Base-by-base conservation (phyloP, 2,329 filamentous ascomycete genomes). In the Coniochaeta prunicola region DNA sequence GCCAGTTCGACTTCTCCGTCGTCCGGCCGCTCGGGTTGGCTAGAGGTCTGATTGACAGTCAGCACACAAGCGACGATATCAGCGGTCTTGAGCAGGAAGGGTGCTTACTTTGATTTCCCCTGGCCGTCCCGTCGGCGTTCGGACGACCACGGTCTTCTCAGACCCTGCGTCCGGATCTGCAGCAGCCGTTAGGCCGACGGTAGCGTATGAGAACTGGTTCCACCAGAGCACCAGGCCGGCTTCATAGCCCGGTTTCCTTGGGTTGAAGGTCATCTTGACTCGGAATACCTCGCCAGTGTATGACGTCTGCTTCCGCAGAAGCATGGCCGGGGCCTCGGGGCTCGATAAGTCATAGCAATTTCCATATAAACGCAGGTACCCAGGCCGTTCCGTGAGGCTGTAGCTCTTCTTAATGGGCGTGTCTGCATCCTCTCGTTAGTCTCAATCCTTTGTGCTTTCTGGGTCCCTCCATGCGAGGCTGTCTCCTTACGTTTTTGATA, bases 191-290 rank as follows among this genome's bases (percentile, higher is more conserved):
- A 74, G 48, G 24, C 70, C 69, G 15, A 70, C 63, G 0, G 70
- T 65, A 7, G 70, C 69, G 42, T 72, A 71, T 0, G 73, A 74
- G 58, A 70, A 73, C 9, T 80, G 76, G 53, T 77, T 82, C 78
- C 80, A 82, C 76, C 79, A 85, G 0, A 84, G 65, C 0, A 79
- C 77, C 0, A 77, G 70, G 0, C 82, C 82, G 0, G 82, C 81
- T 68, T 85, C 82, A 2, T 76, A 76, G 1, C 74, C 70, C 4
- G 65, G 48, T 3, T 71, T 70, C 0, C 66, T 69, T 0, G 80
- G 80, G 0, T 68, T 63, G 60, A 84, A 85, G 0, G 74, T 70
- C 13, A 85, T 65, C 2, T 67, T 72, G 0, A 74, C 75, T 26
- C 72, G 67, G 65, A 79, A 83, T 0, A 61, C 69, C 48, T 77